phyloP scores from a whole-genome alignment of 1,284 basidiomycete species.

The Leucoagaricus sp. region DNA sequence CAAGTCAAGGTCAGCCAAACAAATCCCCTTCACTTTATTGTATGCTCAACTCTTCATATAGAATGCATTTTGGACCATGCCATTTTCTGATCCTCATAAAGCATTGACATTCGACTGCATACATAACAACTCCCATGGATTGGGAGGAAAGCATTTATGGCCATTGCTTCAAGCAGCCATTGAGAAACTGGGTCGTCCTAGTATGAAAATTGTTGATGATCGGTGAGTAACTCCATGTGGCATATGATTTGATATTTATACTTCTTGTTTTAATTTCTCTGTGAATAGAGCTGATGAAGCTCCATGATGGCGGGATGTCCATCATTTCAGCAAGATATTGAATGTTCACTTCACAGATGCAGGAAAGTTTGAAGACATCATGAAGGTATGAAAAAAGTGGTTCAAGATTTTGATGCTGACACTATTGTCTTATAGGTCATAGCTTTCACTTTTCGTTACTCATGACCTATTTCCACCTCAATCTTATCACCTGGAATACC shows the following conservation, averaged over 20 bases:
- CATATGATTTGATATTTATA: background rate
- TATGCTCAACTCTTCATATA: background rate
- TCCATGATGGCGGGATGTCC: slow-evolving; percentile 19
- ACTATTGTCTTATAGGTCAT: background rate
- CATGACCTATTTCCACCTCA: background rate
- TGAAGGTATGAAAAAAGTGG: slow-evolving; percentile 26
- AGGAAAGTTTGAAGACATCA: slow-evolving; percentile 33
- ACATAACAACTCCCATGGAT: background rate
- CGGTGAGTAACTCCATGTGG: background rate
- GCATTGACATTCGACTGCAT: background rate
- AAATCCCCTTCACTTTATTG: background rate
- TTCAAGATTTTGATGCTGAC: too few relatives aligned
- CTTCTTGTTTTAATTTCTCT: too few relatives aligned
- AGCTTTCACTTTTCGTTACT: background rate
- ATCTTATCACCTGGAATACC: background rate
- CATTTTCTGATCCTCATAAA: background rate
- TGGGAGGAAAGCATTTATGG: background rate
- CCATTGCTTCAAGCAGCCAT: background rate
- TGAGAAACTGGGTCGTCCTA: background rate
- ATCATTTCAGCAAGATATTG: slow-evolving; percentile 31
- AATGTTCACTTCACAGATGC: slow-evolving; percentile 33
- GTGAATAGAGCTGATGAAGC: background rate
- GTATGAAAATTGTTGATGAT: background rate
- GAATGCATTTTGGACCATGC: background rate
- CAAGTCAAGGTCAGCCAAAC: background rate